Conservation (phyloP, 805 yeast genomes). For the Cyberlindnera euphorbiiphila region DNA sequence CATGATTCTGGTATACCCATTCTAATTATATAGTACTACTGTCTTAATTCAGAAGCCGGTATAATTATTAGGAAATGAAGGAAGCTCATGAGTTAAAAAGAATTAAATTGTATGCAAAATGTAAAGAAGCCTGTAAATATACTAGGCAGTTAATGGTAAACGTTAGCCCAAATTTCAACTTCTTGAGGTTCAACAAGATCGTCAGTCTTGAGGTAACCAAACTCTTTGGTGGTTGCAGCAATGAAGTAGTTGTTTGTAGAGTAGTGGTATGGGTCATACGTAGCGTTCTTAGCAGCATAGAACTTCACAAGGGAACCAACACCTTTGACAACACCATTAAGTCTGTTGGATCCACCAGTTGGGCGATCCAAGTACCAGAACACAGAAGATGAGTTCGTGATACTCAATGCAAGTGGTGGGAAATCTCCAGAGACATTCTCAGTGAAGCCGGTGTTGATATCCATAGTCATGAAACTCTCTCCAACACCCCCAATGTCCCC, state of each 20-base stretch:
- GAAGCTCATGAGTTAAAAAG: too few relatives aligned
- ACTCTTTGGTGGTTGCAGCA: constrained; percentile 22
- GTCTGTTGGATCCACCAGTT: constrained; percentile 3
- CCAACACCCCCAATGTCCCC: too few relatives aligned
- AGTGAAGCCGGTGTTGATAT: background rate
- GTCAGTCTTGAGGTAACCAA: background rate
- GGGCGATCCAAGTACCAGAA: constrained; percentile 8
- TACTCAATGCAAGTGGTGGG: constrained; percentile 12
- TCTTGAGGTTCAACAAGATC: constrained; percentile 4
- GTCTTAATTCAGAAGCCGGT: too few relatives aligned
- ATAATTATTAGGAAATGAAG: too few relatives aligned
- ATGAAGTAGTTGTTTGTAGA: constrained; percentile 30
- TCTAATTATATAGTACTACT: too few relatives aligned
- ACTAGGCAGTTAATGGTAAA: background rate
- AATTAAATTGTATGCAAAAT: too few relatives aligned
- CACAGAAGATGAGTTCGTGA: constrained; percentile 5
- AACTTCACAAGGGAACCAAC: constrained; percentile 29
- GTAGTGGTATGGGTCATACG: constrained; percentile 38
- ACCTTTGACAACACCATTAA: constrained; percentile 27
- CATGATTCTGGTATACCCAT: too few relatives aligned
- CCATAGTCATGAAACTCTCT: too few relatives aligned
- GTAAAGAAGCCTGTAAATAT: too few relatives aligned
- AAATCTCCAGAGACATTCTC: background rate
- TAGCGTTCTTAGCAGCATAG: constrained; percentile 40
- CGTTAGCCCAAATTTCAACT: constrained; percentile 5